Conservation (phyloP, 2,329 filamentous ascomycete genomes). For the Ceratocystis albifundus region DNA sequence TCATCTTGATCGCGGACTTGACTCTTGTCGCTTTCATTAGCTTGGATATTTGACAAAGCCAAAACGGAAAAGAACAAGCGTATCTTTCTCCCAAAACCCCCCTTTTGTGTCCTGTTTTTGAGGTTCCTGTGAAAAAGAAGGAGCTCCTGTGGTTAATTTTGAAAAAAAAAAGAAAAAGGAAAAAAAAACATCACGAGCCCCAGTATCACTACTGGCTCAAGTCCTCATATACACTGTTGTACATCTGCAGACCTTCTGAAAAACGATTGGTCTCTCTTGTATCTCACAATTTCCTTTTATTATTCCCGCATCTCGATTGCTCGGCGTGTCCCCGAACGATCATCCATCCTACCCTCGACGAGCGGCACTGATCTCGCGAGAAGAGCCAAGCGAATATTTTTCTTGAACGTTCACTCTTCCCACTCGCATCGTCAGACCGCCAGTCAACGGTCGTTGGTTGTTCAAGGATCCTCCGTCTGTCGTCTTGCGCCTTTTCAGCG, state of each 20-base stretch:
- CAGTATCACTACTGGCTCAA: background rate
- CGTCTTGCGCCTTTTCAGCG: constrained; percentile 22
- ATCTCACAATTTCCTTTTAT: background rate
- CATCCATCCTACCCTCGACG: constrained; percentile 21
- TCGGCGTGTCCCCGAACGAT: constrained; percentile 22
- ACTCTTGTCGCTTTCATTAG: constrained; percentile 4
- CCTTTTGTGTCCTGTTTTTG: background rate
- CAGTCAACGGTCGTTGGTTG: constrained; percentile 23
- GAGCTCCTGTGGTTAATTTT: constrained; percentile 8
- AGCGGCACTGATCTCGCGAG: constrained; percentile 24
- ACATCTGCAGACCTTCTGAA: constrained; percentile 15
- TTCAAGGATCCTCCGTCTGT: constrained; percentile 23
- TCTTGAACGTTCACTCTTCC: constrained; percentile 23
- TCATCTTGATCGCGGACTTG: constrained; percentile 17
- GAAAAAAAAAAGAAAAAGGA: background rate
- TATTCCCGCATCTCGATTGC: constrained; percentile 21
- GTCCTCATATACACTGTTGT: background rate
- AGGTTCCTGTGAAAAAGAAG: constrained; percentile 19
- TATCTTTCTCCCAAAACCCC: background rate
- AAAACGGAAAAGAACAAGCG: background rate
- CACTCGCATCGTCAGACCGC: constrained; percentile 24
- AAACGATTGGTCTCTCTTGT: constrained; percentile 11
- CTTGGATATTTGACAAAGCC: background rate
- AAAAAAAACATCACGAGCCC: constrained; percentile 1
- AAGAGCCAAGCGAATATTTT: constrained; percentile 23